Evolutionary conservation across 2,329 filamentous ascomycete genomes (phyloP).

Genomic region (Fusarium multiceps): DNA sequence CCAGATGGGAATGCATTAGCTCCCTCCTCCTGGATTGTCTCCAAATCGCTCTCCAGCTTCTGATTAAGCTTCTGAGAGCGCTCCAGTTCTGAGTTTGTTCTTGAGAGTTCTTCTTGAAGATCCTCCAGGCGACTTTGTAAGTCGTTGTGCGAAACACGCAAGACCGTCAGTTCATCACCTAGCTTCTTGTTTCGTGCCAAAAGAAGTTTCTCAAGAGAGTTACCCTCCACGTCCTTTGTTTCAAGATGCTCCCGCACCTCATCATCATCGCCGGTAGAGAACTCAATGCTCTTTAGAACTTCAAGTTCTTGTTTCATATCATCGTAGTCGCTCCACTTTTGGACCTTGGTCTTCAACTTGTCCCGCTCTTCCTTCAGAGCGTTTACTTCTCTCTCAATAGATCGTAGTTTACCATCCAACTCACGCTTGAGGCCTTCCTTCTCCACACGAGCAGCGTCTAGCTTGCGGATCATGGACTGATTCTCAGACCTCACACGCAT

Average conservation of each 20-base stretch:
- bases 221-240: slow-evolving; percentile 64
- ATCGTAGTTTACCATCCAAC: slow-evolving; percentile 78
- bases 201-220: slow-evolving; percentile 90
- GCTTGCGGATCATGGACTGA: slow-evolving; percentile 86
- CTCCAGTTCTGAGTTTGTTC: slow-evolving; percentile 86
- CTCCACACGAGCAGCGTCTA: slow-evolving; percentile 86
- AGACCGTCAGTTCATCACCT: slow-evolving; percentile 89
- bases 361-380: slow-evolving; percentile 85
- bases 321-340: slow-evolving; percentile 93
- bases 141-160: slow-evolving; percentile 94
- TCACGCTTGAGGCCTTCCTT: slow-evolving; percentile 83
- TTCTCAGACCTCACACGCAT: slow-evolving; percentile 93
- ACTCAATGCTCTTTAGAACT: slow-evolving; percentile 97
- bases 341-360: slow-evolving; percentile 79
- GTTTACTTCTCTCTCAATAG: slow-evolving; percentile 81
- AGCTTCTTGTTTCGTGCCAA: slow-evolving; percentile 96
- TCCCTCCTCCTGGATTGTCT: slow-evolving; percentile 86
- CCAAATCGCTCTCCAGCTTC: slow-evolving; percentile 91
- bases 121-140: slow-evolving; percentile 82
- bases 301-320: slow-evolving; percentile 96
- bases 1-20: slow-evolving; percentile 87
- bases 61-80: slow-evolving; percentile 85
- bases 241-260: slow-evolving; percentile 62
- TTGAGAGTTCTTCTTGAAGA: slow-evolving; percentile 85
- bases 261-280: slow-evolving; percentile 89